A percentile compares a stretch with the other conserved stretches of the same genome.
Evolutionary conservation across 345 rosid species (phyloP).

Genomic region (Citrus sp.): DNA sequence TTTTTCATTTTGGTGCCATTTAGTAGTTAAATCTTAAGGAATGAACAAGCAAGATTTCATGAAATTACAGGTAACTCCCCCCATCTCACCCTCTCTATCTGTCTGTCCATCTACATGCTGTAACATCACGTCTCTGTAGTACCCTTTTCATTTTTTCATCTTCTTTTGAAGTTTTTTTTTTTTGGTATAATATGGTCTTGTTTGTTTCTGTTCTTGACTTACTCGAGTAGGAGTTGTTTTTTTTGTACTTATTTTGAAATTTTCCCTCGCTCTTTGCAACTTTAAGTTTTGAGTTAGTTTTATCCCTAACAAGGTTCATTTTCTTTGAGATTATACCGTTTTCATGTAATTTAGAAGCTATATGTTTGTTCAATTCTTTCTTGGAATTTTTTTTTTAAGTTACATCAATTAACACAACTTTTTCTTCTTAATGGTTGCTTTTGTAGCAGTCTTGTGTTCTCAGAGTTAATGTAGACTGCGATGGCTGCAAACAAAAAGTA

Average conservation of each 20-base stretch:
- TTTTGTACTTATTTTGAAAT: background rate
- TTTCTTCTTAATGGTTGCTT: constrained; percentile 8
- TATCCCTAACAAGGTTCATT: background rate
- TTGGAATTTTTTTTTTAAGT: background rate
- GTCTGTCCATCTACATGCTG: background rate
- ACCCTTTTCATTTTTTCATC: constrained; percentile 3
- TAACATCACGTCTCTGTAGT: no score
- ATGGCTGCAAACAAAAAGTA: constrained; percentile 86
- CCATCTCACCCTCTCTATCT: background rate
- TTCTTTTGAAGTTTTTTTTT: background rate
- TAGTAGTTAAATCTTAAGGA: no score
- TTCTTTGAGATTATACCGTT: background rate
- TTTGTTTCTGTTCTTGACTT: background rate
- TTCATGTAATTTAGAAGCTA: background rate
- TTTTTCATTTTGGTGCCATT: background rate
- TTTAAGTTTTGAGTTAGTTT: background rate
- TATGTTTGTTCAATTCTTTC: background rate
- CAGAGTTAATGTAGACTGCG: constrained; percentile 88
- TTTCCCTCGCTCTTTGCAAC: background rate
- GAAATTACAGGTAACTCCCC: constrained; percentile 13
- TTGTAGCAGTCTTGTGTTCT: constrained; percentile 74
- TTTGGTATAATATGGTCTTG: background rate
- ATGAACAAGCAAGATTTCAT: constrained; percentile 18
- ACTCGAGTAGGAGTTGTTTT: background rate
- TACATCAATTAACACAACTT: background rate